phyloP scores from a whole-genome alignment of 768 basidiomycete species.

The Leccinum truebloodii region DNA sequence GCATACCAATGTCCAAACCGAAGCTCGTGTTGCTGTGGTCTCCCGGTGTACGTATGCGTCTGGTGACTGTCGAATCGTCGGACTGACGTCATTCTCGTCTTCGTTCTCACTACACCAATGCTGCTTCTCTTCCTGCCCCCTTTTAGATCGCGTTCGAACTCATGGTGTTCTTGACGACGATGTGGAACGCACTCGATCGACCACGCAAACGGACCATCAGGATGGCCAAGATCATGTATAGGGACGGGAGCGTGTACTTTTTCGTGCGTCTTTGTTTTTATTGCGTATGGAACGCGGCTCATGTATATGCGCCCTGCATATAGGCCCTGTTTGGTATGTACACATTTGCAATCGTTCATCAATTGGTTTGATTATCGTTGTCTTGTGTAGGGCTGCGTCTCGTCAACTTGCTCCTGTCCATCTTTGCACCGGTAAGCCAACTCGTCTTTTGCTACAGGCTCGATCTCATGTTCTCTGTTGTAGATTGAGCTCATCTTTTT shows the following conservation, averaged over 20 bases:
- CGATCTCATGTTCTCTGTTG: background rate
- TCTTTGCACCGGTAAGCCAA: slow-evolving; percentile 22
- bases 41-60: too few relatives aligned
- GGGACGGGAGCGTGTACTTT: slow-evolving; percentile 30
- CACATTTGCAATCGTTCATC: background rate
- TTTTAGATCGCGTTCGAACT: slow-evolving; percentile 32
- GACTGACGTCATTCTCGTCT: too few relatives aligned
- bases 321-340: slow-evolving; percentile 24
- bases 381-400: slow-evolving; percentile 22
- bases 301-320: background rate
- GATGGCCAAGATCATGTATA: slow-evolving; percentile 14
- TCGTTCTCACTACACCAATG: too few relatives aligned
- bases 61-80: too few relatives aligned
- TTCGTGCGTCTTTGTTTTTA: slow-evolving; percentile 13
- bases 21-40: too few relatives aligned
- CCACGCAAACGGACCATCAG: background rate
- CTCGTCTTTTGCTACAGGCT: too few relatives aligned
- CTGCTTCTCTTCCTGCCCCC: background rate
- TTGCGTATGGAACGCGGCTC: background rate
- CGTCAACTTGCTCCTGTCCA: slow-evolving; percentile 19
- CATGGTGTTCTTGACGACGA: slow-evolving; percentile 24
- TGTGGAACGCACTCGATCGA: too few relatives aligned
- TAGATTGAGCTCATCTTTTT: slow-evolving; percentile 25
- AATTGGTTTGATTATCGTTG: background rate
- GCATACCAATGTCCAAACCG: too few relatives aligned